Base-by-base conservation (phyloP, 352 stramenopile genomes). In the Pythium vanterpoolii region DNA sequence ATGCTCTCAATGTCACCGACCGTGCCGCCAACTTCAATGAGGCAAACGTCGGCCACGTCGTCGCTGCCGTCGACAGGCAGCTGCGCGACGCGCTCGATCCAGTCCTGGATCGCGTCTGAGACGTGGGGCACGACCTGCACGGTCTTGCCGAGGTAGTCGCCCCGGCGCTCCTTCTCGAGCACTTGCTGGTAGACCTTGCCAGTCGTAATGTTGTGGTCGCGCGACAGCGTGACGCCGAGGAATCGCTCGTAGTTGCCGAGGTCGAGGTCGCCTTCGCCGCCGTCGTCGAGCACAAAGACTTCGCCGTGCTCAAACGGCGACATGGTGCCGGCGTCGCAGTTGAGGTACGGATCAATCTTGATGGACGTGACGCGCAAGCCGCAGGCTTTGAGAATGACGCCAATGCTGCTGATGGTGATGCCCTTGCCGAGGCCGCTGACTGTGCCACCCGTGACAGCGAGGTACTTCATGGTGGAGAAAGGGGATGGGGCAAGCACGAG, bases 271-370 rank as follows among this genome's bases (percentile, higher is more conserved):
- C 83, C 86, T 53, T 99, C 97, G 14, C 96, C 96, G 36, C 97
- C 97, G 75, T 99, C 97, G 69, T 99, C 89, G 18, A 99, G 85
- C 46, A 99, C 96, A 71, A 99, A 99, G 21, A 98, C 93, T 65
- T 99, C 95, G 34, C 96, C 96, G 73, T 98, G 96, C 69, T 98
- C 93, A 62, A 98, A 98, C 1, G 97, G 97, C 11, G 81, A 97
- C 97, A 99, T 99, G 31, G 96, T 99, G 34, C 97, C 97, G 31
- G 97, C 96, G 69, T 99, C 97, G 50, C 94, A 97, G 79, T 99
- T 99, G n/a, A 99, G 83, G 81, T 99, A 99, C 38, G 97, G 97
- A 77, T 99, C 97, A 72, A 99, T 99, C 81, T 99, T 99, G 71
- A 99, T 91, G 24, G 91, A 90, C 39, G 97, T 99, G 42, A 99